Evolutionary conservation across 768 basidiomycete genomes (phyloP).

Genomic region (Galerina marginata): DNA sequence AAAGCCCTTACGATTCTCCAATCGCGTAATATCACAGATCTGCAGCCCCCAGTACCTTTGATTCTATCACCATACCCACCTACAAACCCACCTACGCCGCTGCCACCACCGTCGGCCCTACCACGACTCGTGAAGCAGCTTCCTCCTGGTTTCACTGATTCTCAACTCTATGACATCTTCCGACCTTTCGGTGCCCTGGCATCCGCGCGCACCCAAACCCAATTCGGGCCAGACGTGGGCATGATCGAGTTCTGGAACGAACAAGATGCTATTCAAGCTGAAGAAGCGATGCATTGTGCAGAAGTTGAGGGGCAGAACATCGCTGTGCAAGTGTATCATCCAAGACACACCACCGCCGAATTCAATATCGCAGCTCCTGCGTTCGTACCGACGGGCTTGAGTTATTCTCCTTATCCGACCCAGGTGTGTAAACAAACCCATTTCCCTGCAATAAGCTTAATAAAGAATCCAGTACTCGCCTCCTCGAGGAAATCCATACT

Average conservation of each 20-base stretch:
- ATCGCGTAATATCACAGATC: conserved; percentile 69
- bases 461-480: conserved; percentile 59
- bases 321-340: conserved; percentile 79
- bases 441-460: conserved; percentile 3
- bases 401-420: conserved; percentile 62
- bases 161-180: conserved; percentile 83
- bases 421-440: conserved; percentile 45
- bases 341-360: conserved; percentile 66
- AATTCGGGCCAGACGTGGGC: conserved; percentile 78
- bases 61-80: conserved; percentile 86
- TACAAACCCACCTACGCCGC: conserved; percentile 72
- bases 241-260: conserved; percentile 89
- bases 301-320: conserved; percentile 87
- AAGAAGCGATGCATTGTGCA: conserved; percentile 82
- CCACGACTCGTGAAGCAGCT: conserved; percentile 88
- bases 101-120: conserved; percentile 77
- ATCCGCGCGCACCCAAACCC: conserved; percentile 73
- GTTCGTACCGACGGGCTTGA: conserved; percentile 75
- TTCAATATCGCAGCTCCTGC: conserved; percentile 77
- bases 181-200: conserved; percentile 84
- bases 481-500: conserved; percentile 60
- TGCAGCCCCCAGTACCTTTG: conserved; percentile 62
- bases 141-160: conserved; percentile 69
- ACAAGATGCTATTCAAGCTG: conserved; percentile 79
- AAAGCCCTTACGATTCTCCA: conserved; percentile 88